Base-by-base conservation (phyloP, 2,329 filamentous ascomycete genomes). In the Trichoderma koningiopsis region DNA sequence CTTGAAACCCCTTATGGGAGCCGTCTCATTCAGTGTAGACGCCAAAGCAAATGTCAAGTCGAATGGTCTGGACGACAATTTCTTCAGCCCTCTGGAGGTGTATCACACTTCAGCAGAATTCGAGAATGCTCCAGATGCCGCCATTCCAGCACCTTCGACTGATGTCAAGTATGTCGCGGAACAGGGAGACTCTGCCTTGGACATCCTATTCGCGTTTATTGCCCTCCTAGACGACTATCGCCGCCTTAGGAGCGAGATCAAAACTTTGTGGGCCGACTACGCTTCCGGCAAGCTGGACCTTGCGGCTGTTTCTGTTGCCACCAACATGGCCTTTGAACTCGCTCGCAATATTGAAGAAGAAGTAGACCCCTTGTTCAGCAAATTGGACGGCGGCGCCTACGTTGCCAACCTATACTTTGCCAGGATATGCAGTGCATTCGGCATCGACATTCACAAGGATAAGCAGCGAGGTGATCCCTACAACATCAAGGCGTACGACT, bases 91-190 rank as follows among this genome's bases (percentile, higher is more conserved):
- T 2, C 40, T 60, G 16, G 57, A 60, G 29, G 57, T 60, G 2
- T 49, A 62, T 43, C 27, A 62, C 14, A 62, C 43, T 24, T 49
- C 59, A 1, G 29, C 59, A 49, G 40, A 62, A 11, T 62, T 62
- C 43, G 8, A 49, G 14, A 24, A 49, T 33, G 27, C 59, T 35
- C 59, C 29, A 35, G 40, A 62, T 52, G 37, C 14, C 37, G 59
- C 11, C 13, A 19, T 24, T 24, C 29, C 29, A 35, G 14, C 19
- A 16, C 43, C 16, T 16, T 13, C 19, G 6, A 31, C 19, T 3
- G 59, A 49, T 7, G 40, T 49, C 27, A 49, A 62, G 19, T 62
- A 62, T 62, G 59, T 62, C 5, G 59, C 59, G 22, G 59, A 62
- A 49, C 19, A 62, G n/a, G 40, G 29, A 62, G 59, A 52, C 27